These are phyloP conservation scores for Calcarisporium arbuscula DNA, from an alignment of 2,329 filamentous ascomycete species.

Conservation along the genomic window DNA sequence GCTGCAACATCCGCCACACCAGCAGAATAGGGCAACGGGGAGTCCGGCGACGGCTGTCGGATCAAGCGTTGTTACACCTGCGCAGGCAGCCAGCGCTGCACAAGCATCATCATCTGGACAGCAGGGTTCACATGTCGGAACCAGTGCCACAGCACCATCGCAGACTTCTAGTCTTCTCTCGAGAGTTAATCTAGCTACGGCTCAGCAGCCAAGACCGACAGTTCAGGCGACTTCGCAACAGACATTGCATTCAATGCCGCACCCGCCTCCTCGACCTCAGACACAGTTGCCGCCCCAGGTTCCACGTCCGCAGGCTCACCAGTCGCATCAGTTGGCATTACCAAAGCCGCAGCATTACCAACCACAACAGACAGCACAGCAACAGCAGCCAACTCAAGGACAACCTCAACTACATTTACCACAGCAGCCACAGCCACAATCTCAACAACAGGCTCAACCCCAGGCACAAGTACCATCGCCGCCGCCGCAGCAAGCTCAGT, in stretches of 20 bases:
- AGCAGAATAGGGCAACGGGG: slow-evolving; percentile 18
- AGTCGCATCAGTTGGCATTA: slow-evolving; percentile 7
- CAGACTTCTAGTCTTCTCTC: slow-evolving; percentile 9
- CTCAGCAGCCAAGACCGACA: slow-evolving; percentile 19
- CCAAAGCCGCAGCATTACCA: slow-evolving; percentile 14
- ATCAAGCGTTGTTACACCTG: slow-evolving; percentile 25
- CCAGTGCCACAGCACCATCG: slow-evolving; percentile 9
- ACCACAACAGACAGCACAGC: slow-evolving; percentile 14
- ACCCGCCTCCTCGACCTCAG: slow-evolving; percentile 19
- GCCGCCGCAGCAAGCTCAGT: slow-evolving; percentile 13
- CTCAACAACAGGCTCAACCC: slow-evolving; percentile 14
- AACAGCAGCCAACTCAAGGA: slow-evolving; percentile 5
- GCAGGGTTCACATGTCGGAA: slow-evolving; percentile 11
- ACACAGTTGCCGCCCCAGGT: slow-evolving; percentile 23
- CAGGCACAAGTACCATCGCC: slow-evolving; percentile 12
- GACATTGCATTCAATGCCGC: slow-evolving; percentile 20
- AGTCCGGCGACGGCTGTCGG: slow-evolving; percentile 19
- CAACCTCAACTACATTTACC: slow-evolving; percentile 9
- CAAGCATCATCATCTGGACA: slow-evolving; percentile 14
- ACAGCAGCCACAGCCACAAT: slow-evolving; percentile 10
- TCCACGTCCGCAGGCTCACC: slow-evolving; percentile 11
- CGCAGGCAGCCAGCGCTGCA: slow-evolving; percentile 24
- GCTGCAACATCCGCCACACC: slow-evolving; percentile 34
- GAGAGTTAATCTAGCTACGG: too few relatives aligned
- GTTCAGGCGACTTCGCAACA: slow-evolving; percentile 24